These are phyloP conservation scores for Phalaenopsis equestris DNA, from an alignment of 106 monocot genomes.

Conservation along the genomic window DNA sequence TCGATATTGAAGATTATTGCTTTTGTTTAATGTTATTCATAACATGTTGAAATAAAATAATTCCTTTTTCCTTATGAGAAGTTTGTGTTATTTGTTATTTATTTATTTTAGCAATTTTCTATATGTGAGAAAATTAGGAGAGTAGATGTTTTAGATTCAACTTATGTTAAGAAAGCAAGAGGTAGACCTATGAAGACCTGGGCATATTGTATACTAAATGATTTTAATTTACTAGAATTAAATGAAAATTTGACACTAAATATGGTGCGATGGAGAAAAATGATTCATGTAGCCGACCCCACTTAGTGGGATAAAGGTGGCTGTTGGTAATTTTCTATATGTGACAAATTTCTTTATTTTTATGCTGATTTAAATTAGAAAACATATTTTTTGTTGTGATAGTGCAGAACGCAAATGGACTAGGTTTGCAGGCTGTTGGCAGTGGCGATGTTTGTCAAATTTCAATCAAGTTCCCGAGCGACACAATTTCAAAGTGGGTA, in stretches of 20 bases:
- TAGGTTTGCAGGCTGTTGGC: conserved; percentile 64
- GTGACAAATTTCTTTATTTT: neutral
- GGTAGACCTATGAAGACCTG: no score
- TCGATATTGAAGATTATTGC: neutral
- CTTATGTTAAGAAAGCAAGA: no score
- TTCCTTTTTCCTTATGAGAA: neutral
- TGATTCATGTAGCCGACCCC: no score
- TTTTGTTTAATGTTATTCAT: neutral
- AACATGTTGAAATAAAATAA: neutral
- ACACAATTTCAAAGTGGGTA: conserved; percentile 83
- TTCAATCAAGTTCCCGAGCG: conserved; percentile 56
- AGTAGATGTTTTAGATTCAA: no score
- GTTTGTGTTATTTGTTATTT: conserved; percentile 1
- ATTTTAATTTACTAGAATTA: no score
- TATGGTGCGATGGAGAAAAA: no score
- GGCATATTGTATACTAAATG: no score
- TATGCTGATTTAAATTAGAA: neutral
- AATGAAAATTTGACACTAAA: no score
- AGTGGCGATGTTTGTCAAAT: conserved; percentile 61
- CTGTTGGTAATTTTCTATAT: neutral
- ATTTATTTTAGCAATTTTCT: neutral
- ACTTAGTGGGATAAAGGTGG: no score
- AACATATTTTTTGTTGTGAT: conserved; percentile 4
- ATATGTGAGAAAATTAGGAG: neutral
- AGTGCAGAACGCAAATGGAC: conserved; percentile 81